Evolutionary conservation across 352 stramenopile genomes (phyloP).

Genomic region (Blastocystis hominis): DNA sequence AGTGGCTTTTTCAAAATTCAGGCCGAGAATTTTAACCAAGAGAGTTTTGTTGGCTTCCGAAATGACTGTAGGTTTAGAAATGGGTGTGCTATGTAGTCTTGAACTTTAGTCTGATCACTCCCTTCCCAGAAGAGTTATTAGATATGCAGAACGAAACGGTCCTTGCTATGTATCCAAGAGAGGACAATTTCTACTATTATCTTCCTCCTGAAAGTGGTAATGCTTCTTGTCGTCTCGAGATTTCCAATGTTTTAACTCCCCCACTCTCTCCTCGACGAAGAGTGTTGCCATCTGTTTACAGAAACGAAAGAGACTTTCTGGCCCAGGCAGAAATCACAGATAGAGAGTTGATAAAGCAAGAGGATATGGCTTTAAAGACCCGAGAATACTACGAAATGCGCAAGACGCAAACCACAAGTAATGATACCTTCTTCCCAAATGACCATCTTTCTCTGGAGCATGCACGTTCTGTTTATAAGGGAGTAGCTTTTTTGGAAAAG

Average conservation of each 20-base stretch:
- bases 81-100: neutral
- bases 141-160: neutral
- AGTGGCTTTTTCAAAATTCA: neutral
- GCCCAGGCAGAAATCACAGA: neutral
- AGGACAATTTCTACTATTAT: neutral
- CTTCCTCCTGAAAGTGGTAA: neutral
- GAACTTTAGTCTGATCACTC: neutral
- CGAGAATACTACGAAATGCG: neutral
- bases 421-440: neutral
- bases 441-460: neutral
- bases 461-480: neutral
- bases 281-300: neutral
- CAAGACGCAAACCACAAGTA: neutral
- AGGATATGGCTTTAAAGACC: neutral
- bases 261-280: neutral
- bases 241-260: neutral
- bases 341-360: neutral
- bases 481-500: neutral
- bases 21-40: neutral
- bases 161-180: neutral
- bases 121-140: neutral
- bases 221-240: neutral
- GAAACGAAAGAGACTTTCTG: neutral
- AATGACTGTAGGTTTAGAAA: neutral
- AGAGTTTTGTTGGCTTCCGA: neutral